Conservation (phyloP, 1,139 yeast genomes). For the Lizanozyma gosingica region DNA sequence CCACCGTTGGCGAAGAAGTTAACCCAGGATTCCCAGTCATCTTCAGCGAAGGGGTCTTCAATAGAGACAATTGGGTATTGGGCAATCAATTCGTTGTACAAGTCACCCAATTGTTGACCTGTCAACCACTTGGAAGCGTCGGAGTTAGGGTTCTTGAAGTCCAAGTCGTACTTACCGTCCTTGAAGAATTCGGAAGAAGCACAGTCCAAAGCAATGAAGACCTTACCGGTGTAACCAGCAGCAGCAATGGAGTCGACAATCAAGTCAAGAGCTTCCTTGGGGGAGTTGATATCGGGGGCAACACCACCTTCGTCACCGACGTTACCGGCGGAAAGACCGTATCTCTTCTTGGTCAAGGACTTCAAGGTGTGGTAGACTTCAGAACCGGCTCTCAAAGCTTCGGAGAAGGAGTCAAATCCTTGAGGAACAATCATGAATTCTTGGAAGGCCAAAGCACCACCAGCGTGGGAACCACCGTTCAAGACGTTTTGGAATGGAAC, state of each 20-base stretch:
- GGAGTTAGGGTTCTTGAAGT: conserved; percentile 91
- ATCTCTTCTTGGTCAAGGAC: conserved; percentile 79
- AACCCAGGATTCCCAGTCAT: conserved; percentile 97
- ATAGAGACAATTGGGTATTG: conserved; percentile 95
- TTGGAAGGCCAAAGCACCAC: conserved; percentile 97
- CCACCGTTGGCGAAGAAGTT: conserved; percentile 68
- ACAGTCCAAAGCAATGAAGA: conserved; percentile 85
- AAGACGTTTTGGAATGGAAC: conserved; percentile 96
- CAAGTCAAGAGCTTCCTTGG: conserved; percentile 93
- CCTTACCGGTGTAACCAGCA: conserved; percentile 90
- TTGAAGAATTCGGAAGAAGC: conserved; percentile 96
- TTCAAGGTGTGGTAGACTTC: conserved; percentile 96
- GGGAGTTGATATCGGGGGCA: conserved; percentile 90
- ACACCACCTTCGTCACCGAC: conserved; percentile 99
- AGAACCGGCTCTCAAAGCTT: conserved; percentile 90
- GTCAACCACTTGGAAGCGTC: conserved; percentile 84
- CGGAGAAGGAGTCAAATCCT: conserved; percentile 78
- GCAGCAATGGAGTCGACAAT: conserved; percentile 76
- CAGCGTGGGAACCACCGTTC: conserved; percentile 99
- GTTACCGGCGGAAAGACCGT: conserved; percentile 97
- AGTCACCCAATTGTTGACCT: conserved; percentile 75
- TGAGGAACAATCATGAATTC: conserved; percentile 98
- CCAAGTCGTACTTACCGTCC: conserved; percentile 93
- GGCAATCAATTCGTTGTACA: conserved; percentile 67
- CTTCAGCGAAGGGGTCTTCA: conserved; percentile 98